phyloP scores from a whole-genome alignment of 306 rosid genomes.

The Vigna hirtella region DNA sequence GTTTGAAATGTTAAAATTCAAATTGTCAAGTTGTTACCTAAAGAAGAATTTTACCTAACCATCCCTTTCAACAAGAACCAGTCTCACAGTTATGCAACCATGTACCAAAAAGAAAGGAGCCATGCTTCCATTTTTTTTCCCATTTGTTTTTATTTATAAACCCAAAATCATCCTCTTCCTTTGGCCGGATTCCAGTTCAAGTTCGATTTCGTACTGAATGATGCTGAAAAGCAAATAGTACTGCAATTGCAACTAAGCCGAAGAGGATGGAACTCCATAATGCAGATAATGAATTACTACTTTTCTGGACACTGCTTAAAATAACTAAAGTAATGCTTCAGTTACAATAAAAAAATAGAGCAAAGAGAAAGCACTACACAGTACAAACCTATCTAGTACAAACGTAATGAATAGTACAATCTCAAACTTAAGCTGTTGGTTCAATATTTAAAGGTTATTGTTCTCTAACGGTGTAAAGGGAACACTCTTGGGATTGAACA shows the following conservation, averaged over 20 bases:
- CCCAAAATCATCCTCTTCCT: not conserved
- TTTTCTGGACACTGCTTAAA: constrained; percentile 45
- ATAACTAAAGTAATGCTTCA: constrained; percentile 52
- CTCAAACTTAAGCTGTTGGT: constrained; percentile 41
- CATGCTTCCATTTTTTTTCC: not conserved
- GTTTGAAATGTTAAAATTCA: not conserved
- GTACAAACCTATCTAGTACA: constrained; percentile 61
- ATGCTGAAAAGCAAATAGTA: constrained; percentile 25
- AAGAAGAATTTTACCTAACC: constrained; percentile 3
- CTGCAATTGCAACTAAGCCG: constrained; percentile 34
- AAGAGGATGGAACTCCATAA: constrained; percentile 35
- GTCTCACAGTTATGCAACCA: not conserved
- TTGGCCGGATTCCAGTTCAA: not conserved
- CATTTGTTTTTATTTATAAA: not conserved
- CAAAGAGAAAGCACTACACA: constrained; percentile 53
- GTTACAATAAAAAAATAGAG: constrained; percentile 44
- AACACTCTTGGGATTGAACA: constrained; percentile 55
- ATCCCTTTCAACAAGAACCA: not conserved
- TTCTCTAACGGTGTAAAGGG: constrained; percentile 68
- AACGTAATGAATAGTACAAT: constrained; percentile 52
- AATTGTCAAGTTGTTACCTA: not conserved
- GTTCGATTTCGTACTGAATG: constrained; percentile 21
- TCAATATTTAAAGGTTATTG: constrained; percentile 60
- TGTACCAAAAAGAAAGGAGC: not conserved
- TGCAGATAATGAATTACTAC: constrained; percentile 40